Conservation (phyloP, 495 filamentous ascomycete species). For the Darksidea phi region DNA sequence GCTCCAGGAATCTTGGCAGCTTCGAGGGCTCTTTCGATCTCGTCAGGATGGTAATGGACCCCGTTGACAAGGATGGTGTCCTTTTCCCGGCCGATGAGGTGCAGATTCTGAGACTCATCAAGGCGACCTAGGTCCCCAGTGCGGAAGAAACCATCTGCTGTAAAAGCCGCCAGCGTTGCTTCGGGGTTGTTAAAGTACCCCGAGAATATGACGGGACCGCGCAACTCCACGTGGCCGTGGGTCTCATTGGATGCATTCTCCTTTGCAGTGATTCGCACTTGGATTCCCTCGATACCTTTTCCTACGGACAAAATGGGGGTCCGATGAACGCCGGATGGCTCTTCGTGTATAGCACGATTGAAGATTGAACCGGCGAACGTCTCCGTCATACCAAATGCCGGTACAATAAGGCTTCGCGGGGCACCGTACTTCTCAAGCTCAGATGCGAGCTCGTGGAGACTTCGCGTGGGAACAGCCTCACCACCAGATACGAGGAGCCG, state of each 20-base stretch:
- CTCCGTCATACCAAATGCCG: slow-evolving; percentile 59
- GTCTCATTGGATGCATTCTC: background rate
- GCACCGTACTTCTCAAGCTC: slow-evolving; percentile 35
- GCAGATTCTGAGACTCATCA: slow-evolving; percentile 4
- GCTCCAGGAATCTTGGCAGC: slow-evolving; percentile 24
- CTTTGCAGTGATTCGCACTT: slow-evolving; percentile 7
- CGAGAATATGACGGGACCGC: slow-evolving; percentile 9
- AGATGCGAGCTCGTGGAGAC: background rate
- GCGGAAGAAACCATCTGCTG: slow-evolving; percentile 20
- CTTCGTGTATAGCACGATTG: slow-evolving; percentile 25
- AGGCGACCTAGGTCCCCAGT: slow-evolving; percentile 25
- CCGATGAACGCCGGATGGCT: background rate
- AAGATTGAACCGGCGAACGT: slow-evolving; percentile 53
- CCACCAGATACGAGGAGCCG: background rate
- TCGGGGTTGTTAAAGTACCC: slow-evolving; percentile 17
- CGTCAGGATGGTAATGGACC: slow-evolving; percentile 48
- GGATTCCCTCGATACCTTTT: slow-evolving; percentile 5
- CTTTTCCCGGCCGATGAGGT: slow-evolving; percentile 9
- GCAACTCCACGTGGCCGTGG: slow-evolving; percentile 4
- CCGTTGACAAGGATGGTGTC: slow-evolving; percentile 48
- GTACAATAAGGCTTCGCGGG: slow-evolving; percentile 44
- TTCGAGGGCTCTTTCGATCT: slow-evolving; percentile 50
- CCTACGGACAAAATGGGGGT: background rate
- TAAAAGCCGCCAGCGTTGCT: slow-evolving; percentile 20
- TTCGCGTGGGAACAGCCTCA: background rate